Evolutionary conservation across 345 rosid species (phyloP).

Genomic region (Moricandia moricandioides): DNA sequence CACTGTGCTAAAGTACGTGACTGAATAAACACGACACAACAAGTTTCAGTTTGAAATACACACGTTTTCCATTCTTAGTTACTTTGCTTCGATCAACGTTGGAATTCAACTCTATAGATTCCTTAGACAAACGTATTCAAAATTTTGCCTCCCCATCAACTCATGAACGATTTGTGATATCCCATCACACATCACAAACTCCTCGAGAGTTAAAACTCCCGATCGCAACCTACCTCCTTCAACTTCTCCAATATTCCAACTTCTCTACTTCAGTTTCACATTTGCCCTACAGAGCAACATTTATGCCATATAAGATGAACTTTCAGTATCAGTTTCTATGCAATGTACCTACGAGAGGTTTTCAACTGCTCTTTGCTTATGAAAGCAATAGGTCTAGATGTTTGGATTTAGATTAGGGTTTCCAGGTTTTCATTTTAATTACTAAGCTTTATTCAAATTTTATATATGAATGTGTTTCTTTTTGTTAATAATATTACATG

Average conservation of each 20-base stretch:
- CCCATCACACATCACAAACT: constrained; percentile 82
- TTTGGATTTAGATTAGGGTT: too few relatives aligned
- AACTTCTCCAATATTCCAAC: constrained; percentile 76
- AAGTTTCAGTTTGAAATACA: too few relatives aligned
- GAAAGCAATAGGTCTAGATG: not conserved
- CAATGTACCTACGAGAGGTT: constrained; percentile 30
- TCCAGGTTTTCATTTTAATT: too few relatives aligned
- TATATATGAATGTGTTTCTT: too few relatives aligned
- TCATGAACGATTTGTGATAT: constrained; percentile 88
- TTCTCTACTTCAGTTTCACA: constrained; percentile 72
- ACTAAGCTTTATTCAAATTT: too few relatives aligned
- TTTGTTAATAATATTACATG: too few relatives aligned
- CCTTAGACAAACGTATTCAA: constrained; percentile 59
- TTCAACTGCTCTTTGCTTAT: constrained; percentile 39
- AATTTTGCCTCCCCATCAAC: constrained; percentile 86
- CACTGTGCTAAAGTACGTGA: too few relatives aligned
- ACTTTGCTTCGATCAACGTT: constrained; percentile 45
- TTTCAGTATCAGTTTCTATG: constrained; percentile 17
- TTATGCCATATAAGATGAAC: constrained; percentile 31
- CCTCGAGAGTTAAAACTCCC: constrained; percentile 80
- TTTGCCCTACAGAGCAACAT: constrained; percentile 35
- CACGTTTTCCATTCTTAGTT: constrained; percentile 50
- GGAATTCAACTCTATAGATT: constrained; percentile 39
- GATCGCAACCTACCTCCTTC: constrained; percentile 78
- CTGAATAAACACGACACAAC: too few relatives aligned